Base-by-base conservation (phyloP, 2,329 filamentous ascomycete genomes). In the Parastagonospora avenae region DNA sequence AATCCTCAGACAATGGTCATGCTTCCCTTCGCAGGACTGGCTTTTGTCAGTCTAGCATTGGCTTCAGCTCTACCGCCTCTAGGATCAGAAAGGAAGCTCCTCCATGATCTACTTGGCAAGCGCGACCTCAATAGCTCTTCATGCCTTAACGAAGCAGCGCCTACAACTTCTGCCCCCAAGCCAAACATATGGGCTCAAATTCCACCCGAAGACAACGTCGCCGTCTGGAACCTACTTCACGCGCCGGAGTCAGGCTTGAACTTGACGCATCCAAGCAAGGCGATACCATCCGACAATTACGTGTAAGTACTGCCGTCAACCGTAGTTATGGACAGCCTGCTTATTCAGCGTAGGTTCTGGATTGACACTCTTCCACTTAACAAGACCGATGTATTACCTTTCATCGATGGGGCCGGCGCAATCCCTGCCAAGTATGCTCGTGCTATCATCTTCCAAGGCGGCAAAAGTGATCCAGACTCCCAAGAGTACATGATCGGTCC, bases 361-460 rank as follows among this genome's bases (percentile, higher is more conserved):
- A 72, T 82, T 15, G 80, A 82, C 54, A 75, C 76, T 1, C 65
- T 82, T 2, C 77, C 73, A 29, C 68, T 76, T 7, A 82, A 82
- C 65, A 82, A 83, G 58, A 74, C 76, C 0, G 71, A 73, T 38
- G 77, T 74, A 1, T 58, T 82, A 7, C 68, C 74, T 0, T 82
- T 78, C 56, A 59, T 82, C 1, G 75, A 79, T 42, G 70, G 70
- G 12, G 59, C 68, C 16, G 73, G 57, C 1, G 36, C 52, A 8
- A 49, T 59, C 4, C 79, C 79, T 1, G 48, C 66, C 9, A 72
- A 76, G 11, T 82, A 77, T 63, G 80, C 80, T 27, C 69, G 78
- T 16, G 78, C 73, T 1, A 75, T 80, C 44, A 73, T 82, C 35
- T 77, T 78, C 36, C 72, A 79, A 49, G 75, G 77, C 9, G 77